Evolutionary conservation across 495 filamentous ascomycete genomes (phyloP), one percentile per base, ranked within the genome.

Genomic region (Annulohypoxylon maeteangense): DNA sequence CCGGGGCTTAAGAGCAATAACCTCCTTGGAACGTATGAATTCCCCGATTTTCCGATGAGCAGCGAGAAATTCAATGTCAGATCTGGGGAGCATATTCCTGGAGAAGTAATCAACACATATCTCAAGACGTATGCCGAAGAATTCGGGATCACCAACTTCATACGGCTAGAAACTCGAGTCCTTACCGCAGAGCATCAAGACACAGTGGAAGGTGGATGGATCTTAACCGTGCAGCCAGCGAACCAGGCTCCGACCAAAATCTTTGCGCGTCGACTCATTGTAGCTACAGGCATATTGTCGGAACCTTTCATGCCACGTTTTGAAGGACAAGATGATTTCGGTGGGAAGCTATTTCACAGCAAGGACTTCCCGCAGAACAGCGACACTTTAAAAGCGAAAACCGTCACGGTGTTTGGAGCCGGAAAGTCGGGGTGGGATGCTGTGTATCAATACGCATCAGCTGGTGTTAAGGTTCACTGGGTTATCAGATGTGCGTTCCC

Each of bases 341-440:
- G 74, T 0, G 84, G 80, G 0, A 88, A 89, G 3, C 67, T 95
- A 5, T 86, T 93, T 66, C 92, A 94, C 74, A 85, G 81, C 34
- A 85, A 81, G 51, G 84, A 92, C 61, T 85, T 92, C 18, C 54
- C 54, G 5, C 50, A 76, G 48, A 68, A 82, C 48, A 67, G 61
- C 0, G 77, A 67, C 38, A 79, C 78, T 16, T 18, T 79, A 32
- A 77, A 81, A 1, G 74, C 70, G 22, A 76, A 77, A 16, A 76
- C 71, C 0, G 84, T 93, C 3, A 85, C 86, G 0, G 84, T 96
- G 1, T 84, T 93, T 51, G 91, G 93, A 12, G 90, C 86, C 7
- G 88, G 86, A 0, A 97, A 96, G 76, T 92, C 90, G 3, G 91
- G 87, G 1, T 93, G 87, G 84, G 93, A 96, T 82, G 87, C 88